Evolutionary conservation across 23 red algal genomes (phyloP), one percentile per base, ranked within the genome.

Genomic region (Gracilaria domingensis): DNA sequence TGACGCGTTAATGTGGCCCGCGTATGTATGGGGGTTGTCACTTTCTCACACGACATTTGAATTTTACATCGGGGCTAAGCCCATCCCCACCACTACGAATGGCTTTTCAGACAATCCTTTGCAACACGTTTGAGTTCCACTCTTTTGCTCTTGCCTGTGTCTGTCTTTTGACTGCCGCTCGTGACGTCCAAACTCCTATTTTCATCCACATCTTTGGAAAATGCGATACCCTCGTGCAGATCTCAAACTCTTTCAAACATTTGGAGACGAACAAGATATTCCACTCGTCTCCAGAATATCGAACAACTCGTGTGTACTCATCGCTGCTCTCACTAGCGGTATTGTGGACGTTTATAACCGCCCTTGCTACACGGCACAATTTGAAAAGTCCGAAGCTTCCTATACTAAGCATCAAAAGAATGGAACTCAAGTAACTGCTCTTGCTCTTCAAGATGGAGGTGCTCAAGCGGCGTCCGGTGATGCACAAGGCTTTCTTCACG

Each of bases 401-500:
- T 77, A 77, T 14, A 48, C 23, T 0, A 45, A 50, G 36, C 72
- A 77, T 34, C 40, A 77, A 51, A 0, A 26, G 50, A 51, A 77
- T 1, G 20, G 20, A 69, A 37, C 32, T 36, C 28, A 34, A 18
- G 25, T 50, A 25, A 77, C 38, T 1, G 72, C 72, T 2, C 72
- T 77, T 13, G 72, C 72, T 77, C 72, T 77, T 51, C 72, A 77
- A 51, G 72, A 77, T 14, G 72, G 72, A 14, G 72, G 72, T 50
- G 72, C 72, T 50, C 72, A 77, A 42, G 72, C 72, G 3, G 72
- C n/a, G 7, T 77, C 72, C 7, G 72, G 72, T 49, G 72, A 77
- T 51, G 72, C 26, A 14, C 40, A 28, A 8, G 72, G 72, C 45
- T 29, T 13, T 51, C 40, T 77, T 5, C 72, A 77, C 50, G 72